Conservation (phyloP, 176 grass and related monocot species). For the Bolboschoenus planiculmis region DNA sequence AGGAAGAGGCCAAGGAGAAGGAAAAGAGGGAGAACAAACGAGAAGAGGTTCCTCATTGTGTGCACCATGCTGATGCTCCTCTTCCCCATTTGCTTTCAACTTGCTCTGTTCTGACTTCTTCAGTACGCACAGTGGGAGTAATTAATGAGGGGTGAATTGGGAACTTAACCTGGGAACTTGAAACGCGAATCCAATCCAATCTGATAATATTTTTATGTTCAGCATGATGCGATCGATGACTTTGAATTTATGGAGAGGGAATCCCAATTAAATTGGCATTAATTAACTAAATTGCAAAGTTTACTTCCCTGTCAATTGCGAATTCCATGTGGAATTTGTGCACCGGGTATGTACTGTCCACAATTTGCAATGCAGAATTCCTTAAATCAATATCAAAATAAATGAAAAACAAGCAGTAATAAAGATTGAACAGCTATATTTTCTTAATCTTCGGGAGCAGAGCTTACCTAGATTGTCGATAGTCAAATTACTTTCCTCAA, state of each 20-base stretch:
- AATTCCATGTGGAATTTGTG: not conserved
- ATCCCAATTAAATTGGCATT: not conserved
- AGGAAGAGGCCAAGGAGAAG: conserved; percentile 27
- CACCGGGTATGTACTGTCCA: too few relatives aligned
- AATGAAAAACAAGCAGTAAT: not conserved
- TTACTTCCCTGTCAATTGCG: not conserved
- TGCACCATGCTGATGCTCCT: conserved; percentile 1
- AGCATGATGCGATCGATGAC: not conserved
- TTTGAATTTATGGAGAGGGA: not conserved
- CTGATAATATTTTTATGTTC: not conserved
- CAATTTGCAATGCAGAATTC: too few relatives aligned
- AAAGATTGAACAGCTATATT: not conserved
- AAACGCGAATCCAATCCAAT: not conserved
- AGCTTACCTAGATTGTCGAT: not conserved
- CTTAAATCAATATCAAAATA: too few relatives aligned
- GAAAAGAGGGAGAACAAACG: conserved; percentile 19
- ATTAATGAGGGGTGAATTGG: too few relatives aligned
- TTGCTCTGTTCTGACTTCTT: not conserved
- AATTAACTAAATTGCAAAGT: not conserved
- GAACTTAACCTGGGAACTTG: not conserved
- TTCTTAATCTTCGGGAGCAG: not conserved
- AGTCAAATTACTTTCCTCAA: not conserved
- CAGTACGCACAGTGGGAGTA: not conserved
- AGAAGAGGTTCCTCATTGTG: conserved; percentile 21
- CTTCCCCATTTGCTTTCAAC: not conserved